These are phyloP conservation scores for Plectosphaerella cucumerina DNA, from an alignment of 2,329 filamentous ascomycete species.

Conservation along the genomic window DNA sequence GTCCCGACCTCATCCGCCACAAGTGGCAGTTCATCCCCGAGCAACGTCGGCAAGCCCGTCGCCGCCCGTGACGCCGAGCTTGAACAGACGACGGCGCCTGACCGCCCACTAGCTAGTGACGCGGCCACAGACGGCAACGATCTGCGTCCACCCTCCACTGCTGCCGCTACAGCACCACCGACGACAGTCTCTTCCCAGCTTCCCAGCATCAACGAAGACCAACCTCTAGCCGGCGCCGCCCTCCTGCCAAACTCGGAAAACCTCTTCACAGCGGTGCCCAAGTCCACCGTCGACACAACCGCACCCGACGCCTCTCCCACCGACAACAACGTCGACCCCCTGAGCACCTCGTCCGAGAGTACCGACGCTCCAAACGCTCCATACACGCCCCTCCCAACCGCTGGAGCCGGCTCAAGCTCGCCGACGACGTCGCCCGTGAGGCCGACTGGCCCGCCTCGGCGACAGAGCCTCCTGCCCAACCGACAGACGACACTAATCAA, in stretches of 20 bases:
- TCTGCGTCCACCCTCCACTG: slow-evolving; percentile 21
- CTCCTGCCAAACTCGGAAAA: neutral
- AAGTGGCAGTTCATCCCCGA: too few relatives aligned
- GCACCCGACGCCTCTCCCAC: slow-evolving; percentile 1
- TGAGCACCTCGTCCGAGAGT: slow-evolving; percentile 3
- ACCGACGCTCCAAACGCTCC: neutral
- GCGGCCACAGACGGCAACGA: slow-evolving; percentile 23
- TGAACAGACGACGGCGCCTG: slow-evolving; percentile 5
- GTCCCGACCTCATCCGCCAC: too few relatives aligned
- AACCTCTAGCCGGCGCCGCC: slow-evolving; percentile 1
- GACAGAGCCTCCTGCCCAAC: slow-evolving; percentile 40
- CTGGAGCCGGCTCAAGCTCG: neutral
- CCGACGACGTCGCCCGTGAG: slow-evolving; percentile 5
- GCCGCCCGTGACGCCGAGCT: slow-evolving; percentile 8
- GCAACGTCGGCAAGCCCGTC: neutral
- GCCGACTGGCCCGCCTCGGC: slow-evolving; percentile 24
- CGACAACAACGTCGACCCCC: slow-evolving; percentile 9
- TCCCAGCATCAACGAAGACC: slow-evolving; percentile 13
- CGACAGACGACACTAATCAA: slow-evolving; percentile 44
- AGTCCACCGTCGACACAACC: neutral
- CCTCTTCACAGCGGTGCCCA: neutral
- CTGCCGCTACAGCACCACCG: slow-evolving; percentile 27
- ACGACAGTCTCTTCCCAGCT: slow-evolving; percentile 19
- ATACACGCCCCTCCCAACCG: neutral
- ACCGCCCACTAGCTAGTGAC: slow-evolving; percentile 14